These are phyloP conservation scores for Fomitopsis serialis DNA, from an alignment of 768 basidiomycete genomes.

Conservation along the genomic window DNA sequence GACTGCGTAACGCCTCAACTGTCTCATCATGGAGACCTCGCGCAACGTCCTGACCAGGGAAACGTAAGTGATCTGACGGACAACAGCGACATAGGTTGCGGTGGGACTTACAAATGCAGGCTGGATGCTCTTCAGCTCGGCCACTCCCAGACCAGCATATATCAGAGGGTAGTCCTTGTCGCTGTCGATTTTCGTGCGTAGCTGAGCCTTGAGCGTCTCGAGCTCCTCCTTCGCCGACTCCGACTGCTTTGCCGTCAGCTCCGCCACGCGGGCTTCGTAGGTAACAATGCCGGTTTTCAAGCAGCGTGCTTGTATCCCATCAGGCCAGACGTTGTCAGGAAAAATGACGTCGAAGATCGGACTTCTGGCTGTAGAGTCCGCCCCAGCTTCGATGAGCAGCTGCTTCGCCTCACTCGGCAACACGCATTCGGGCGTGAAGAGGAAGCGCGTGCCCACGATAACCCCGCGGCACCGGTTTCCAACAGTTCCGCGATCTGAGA, in stretches of 20 bases:
- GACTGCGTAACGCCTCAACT: too few relatives aligned
- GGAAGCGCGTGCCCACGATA: constrained; percentile 72
- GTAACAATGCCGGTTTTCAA: constrained; percentile 51
- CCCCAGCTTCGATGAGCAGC: constrained; percentile 23
- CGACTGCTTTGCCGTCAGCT: not conserved
- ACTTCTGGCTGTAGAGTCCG: constrained; percentile 25
- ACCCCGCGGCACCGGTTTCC: constrained; percentile 59
- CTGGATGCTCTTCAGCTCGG: too few relatives aligned
- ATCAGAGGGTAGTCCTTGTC: too few relatives aligned
- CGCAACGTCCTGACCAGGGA: too few relatives aligned
- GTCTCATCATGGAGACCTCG: too few relatives aligned
- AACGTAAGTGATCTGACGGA: too few relatives aligned
- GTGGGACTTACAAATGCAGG: too few relatives aligned
- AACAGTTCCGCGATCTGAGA: constrained; percentile 61
- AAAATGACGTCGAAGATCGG: constrained; percentile 29
- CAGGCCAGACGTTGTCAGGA: constrained; percentile 27
- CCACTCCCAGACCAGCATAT: too few relatives aligned
- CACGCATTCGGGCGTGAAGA: constrained; percentile 57
- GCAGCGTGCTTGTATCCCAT: constrained; percentile 40
- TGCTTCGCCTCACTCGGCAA: constrained; percentile 29
- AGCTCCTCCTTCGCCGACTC: too few relatives aligned
- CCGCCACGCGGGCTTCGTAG: constrained; percentile 29
- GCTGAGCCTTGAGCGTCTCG: too few relatives aligned
- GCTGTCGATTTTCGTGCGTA: too few relatives aligned
- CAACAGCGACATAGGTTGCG: too few relatives aligned